Conservation (phyloP, 805 yeast genomes). For the Schwanniomyces sp. region DNA sequence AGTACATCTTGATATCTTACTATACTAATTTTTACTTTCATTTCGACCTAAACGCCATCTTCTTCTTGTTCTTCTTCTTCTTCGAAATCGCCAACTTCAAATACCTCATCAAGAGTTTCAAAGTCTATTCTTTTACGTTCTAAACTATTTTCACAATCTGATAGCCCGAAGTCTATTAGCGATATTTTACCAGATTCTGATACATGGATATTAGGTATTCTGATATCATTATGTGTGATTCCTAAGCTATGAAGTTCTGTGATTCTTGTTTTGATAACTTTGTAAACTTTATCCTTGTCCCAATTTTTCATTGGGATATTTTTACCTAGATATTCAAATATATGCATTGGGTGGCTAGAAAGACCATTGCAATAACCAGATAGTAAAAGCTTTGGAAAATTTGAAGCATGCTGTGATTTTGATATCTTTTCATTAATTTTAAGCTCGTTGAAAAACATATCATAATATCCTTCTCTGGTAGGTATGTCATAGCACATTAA, state of each 20-base stretch:
- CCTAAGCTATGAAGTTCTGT: neutral
- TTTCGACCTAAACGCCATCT: neutral
- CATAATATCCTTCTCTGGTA: neutral
- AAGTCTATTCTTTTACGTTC: neutral
- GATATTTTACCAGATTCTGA: neutral
- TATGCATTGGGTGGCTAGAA: constrained; percentile 1
- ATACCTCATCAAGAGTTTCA: neutral
- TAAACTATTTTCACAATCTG: neutral
- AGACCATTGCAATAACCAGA: constrained; percentile 2
- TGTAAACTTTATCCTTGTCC: neutral
- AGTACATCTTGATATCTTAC: too few relatives aligned
- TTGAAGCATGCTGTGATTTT: constrained; percentile 1
- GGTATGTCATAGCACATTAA: neutral
- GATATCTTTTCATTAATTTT: neutral
- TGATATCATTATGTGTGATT: neutral
- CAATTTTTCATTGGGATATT: neutral
- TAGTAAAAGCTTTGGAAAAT: constrained; percentile 1
- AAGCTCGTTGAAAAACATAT: constrained; percentile 3
- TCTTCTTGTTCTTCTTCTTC: neutral
- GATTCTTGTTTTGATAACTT: neutral
- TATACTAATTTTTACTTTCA: neutral
- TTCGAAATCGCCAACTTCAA: neutral
- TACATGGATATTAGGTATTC: neutral
- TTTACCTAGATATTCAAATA: constrained; percentile 3
- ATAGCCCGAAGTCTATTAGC: neutral